Conservation (phyloP, 2,329 filamentous ascomycete genomes). For the Decorospora gaudefroyi region DNA sequence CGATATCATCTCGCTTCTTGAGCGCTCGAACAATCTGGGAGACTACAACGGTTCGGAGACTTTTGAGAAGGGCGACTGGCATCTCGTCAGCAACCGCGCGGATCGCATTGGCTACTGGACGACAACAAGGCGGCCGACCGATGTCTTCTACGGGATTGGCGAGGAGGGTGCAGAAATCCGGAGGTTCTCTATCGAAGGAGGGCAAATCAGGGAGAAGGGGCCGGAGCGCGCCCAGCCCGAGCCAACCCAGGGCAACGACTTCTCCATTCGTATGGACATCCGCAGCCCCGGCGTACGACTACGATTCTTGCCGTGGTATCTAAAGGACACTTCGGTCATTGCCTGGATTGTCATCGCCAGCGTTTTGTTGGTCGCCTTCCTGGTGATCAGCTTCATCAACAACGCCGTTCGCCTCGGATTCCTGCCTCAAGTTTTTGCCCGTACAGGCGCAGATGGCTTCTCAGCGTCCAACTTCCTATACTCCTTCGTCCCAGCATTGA, state of each 20-base stretch:
- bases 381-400: slow-evolving; percentile 78
- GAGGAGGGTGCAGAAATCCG: slow-evolving; percentile 59
- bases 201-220: slow-evolving; percentile 55
- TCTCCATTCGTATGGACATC: slow-evolving; percentile 56
- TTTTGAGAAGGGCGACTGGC: slow-evolving; percentile 57
- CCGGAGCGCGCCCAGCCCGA: slow-evolving; percentile 30
- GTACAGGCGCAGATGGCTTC: slow-evolving; percentile 66
- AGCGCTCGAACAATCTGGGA: slow-evolving; percentile 75
- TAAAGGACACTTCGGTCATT: slow-evolving; percentile 69
- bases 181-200: slow-evolving; percentile 57
- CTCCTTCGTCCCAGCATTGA: slow-evolving; percentile 70
- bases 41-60: slow-evolving; percentile 74
- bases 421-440: slow-evolving; percentile 66
- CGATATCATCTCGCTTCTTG: slow-evolving; percentile 76
- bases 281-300: slow-evolving; percentile 61
- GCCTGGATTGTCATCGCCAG: slow-evolving; percentile 60
- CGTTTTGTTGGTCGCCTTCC: slow-evolving; percentile 55
- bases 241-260: slow-evolving; percentile 37
- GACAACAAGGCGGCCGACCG: slow-evolving; percentile 64
- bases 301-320: slow-evolving; percentile 76
- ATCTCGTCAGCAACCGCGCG: slow-evolving; percentile 60
- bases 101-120: slow-evolving; percentile 88
- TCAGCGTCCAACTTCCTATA: slow-evolving; percentile 88
- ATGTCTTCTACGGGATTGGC: slow-evolving; percentile 81
- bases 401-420: slow-evolving; percentile 71